Evolutionary conservation across 1,139 yeast species (phyloP).

Genomic region (Hanseniaspora uvarum): DNA sequence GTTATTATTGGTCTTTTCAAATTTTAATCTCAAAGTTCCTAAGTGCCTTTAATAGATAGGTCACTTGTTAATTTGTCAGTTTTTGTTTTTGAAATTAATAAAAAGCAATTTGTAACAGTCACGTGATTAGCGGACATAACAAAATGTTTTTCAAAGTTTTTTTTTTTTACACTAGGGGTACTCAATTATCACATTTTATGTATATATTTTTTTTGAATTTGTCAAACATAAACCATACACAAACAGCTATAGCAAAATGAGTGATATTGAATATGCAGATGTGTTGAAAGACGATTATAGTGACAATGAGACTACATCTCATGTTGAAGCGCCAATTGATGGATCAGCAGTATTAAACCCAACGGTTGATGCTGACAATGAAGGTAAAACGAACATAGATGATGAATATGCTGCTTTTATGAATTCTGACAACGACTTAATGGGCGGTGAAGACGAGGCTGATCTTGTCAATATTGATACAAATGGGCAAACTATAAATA

Average conservation of each 20-base stretch:
- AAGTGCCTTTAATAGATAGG: too few species aligned
- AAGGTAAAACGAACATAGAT: background rate
- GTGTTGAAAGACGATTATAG: background rate
- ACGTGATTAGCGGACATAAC: too few species aligned
- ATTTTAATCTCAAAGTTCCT: too few species aligned
- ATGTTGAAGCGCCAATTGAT: background rate
- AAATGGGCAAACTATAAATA: conserved; percentile 4
- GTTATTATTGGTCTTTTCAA: too few species aligned
- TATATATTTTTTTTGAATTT: too few species aligned
- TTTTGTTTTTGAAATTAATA: too few species aligned
- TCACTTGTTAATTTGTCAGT: too few species aligned
- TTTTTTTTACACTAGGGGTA: too few species aligned
- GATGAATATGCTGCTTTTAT: conserved; percentile 13
- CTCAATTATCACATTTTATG: too few species aligned
- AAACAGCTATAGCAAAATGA: background rate
- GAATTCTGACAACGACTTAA: conserved; percentile 3
- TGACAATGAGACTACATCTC: background rate
- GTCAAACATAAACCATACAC: background rate
- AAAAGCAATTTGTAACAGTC: too few species aligned
- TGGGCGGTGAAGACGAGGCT: conserved; percentile 2
- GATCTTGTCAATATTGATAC: background rate
- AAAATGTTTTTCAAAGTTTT: too few species aligned
- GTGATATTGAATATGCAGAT: conserved; percentile 1
- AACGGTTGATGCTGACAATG: background rate
- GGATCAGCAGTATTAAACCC: background rate